Percentiles rank a stretch among this genome's conserved stretches.
phyloP scores from a whole-genome alignment of 2,329 filamentous ascomycete species.

The Laburnicola sp. region DNA sequence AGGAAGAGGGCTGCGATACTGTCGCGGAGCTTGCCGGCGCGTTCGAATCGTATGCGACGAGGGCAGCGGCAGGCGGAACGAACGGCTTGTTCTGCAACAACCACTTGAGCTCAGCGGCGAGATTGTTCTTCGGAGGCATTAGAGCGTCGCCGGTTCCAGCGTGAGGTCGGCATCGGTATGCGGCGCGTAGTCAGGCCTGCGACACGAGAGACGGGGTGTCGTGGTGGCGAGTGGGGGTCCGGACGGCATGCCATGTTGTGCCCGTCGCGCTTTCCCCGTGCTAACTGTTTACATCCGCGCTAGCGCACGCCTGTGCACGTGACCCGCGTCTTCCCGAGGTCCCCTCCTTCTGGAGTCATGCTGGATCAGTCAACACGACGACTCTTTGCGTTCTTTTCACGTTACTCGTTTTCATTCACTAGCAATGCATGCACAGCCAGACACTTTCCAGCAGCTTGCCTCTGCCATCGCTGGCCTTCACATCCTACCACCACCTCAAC shows the following conservation, averaged over 20 bases:
- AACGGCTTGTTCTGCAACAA: constrained; percentile 52
- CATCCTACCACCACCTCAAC: constrained; percentile 14
- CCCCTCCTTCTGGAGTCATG: too few relatives aligned
- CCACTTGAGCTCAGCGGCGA: constrained; percentile 54
- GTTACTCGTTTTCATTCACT: too few relatives aligned
- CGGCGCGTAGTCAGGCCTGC: constrained; percentile 26
- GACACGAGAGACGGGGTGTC: constrained; percentile 11
- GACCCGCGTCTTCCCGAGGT: constrained; percentile 7
- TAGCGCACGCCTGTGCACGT: constrained; percentile 33
- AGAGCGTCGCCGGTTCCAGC: constrained; percentile 34
- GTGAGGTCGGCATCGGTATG: constrained; percentile 23
- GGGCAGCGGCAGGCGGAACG: constrained; percentile 42
- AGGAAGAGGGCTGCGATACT: constrained; percentile 17
- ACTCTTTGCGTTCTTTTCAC: too few relatives aligned
- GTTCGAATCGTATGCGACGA: constrained; percentile 36
- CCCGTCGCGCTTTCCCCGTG: constrained; percentile 18
- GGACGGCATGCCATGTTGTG: constrained; percentile 22
- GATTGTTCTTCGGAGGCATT: constrained; percentile 54
- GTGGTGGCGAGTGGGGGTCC: constrained; percentile 27
- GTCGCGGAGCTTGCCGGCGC: constrained; percentile 28
- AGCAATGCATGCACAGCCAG: constrained; percentile 19
- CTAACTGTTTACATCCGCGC: constrained; percentile 1
- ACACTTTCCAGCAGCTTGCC: constrained; percentile 24
- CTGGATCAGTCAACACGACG: too few relatives aligned
- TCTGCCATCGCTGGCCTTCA: constrained; percentile 31